phyloP scores from a whole-genome alignment of 345 rosid genomes.

The Psidium guajava region DNA sequence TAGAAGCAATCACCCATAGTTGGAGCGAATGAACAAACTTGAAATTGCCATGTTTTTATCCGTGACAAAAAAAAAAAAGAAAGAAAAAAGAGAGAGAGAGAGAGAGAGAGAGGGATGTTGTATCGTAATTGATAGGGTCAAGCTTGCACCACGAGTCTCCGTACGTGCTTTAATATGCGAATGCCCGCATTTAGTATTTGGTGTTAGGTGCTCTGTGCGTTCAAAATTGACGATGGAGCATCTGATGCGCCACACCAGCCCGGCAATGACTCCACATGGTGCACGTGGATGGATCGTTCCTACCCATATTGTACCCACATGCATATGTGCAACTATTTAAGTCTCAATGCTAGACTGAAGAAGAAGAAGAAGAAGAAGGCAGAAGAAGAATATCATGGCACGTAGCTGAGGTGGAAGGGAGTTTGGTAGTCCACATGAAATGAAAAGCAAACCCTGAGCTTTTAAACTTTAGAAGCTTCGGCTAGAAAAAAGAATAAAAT shows the following conservation, averaged over 20 bases:
- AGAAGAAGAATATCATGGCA: too few relatives aligned
- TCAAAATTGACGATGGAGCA: neutral
- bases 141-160: neutral
- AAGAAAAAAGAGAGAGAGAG: too few relatives aligned
- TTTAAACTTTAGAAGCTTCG: neutral
- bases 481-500: neutral
- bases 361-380: neutral
- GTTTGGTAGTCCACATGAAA: neutral
- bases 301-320: neutral
- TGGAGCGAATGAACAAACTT: too few relatives aligned
- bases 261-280: neutral
- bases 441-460: neutral
- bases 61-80: neutral
- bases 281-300: neutral
- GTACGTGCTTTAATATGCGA: neutral
- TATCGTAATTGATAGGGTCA: accelerated
- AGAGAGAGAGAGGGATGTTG: too few relatives aligned
- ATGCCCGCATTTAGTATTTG: neutral
- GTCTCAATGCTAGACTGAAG: neutral
- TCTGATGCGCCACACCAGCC: neutral
- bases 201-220: neutral
- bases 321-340: neutral
- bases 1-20: too few relatives aligned
- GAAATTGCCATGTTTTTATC: neutral
- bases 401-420: neutral